phyloP scores from a whole-genome alignment of 495 filamentous ascomycete species.

The Xylona heveae region DNA sequence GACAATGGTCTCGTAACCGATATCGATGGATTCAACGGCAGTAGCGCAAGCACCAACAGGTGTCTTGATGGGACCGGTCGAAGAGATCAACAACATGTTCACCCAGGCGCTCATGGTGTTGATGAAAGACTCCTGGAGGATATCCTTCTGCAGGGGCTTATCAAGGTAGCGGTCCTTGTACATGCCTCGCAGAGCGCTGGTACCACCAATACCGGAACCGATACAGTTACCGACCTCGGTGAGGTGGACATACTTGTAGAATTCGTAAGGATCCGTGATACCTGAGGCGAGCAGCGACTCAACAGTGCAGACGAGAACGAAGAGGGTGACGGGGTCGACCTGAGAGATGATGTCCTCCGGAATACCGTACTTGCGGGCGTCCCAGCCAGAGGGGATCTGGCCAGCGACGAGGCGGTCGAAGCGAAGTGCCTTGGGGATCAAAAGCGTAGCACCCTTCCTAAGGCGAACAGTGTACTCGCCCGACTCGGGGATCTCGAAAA shows the following conservation, averaged over 20 bases:
- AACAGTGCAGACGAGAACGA: slow-evolving; percentile 78
- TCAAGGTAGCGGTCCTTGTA: slow-evolving; percentile 95
- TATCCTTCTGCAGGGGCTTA: slow-evolving; percentile 97
- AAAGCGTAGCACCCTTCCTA: slow-evolving; percentile 80
- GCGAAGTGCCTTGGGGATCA: slow-evolving; percentile 88
- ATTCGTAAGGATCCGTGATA: slow-evolving; percentile 99
- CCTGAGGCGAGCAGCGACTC: slow-evolving; percentile 79
- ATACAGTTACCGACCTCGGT: slow-evolving; percentile 97
- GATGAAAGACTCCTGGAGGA: slow-evolving; percentile 98
- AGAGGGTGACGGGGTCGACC: slow-evolving; percentile 90
- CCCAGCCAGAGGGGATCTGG: slow-evolving; percentile 92
- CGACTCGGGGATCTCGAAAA: slow-evolving; percentile 86
- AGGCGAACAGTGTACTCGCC: slow-evolving; percentile 87
- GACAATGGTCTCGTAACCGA: slow-evolving; percentile 92
- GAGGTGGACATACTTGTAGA: slow-evolving; percentile 98
- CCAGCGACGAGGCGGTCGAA: slow-evolving; percentile 96
- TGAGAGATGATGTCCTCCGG: slow-evolving; percentile 95
- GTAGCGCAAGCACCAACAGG: slow-evolving; percentile 96
- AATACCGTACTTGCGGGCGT: slow-evolving; percentile 83
- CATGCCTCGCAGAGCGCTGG: slow-evolving; percentile 81
- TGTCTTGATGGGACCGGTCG: slow-evolving; percentile 95
- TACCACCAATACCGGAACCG: slow-evolving; percentile 92
- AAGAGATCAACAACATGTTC: slow-evolving; percentile 94
- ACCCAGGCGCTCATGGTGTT: slow-evolving; percentile 99
- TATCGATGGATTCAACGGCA: slow-evolving; percentile 90